Percentiles rank a stretch among this genome's conserved stretches.
Conservation (phyloP, 768 basidiomycete genomes). For the Kwoniella heveanensis region DNA sequence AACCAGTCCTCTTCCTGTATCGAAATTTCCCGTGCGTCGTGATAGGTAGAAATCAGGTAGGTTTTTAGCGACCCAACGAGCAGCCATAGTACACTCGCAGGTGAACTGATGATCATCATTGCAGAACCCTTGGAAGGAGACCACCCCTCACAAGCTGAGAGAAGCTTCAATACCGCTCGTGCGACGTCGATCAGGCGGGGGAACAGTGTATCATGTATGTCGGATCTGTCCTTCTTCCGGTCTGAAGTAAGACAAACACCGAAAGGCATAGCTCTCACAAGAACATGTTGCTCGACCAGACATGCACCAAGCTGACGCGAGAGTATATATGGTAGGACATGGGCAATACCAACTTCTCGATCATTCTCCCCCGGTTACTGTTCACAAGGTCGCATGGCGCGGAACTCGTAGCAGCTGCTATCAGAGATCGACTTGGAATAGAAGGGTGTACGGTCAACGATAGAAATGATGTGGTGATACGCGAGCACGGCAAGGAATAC, state of each 20-base stretch:
- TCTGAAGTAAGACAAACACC: too few species aligned
- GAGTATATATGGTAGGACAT: constrained; percentile 77
- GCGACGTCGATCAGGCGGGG: constrained; percentile 85
- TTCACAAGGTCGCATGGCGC: constrained; percentile 82
- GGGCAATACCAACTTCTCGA: constrained; percentile 96
- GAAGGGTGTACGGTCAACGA: constrained; percentile 75
- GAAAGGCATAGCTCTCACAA: too few species aligned
- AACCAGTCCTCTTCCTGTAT: constrained; percentile 81
- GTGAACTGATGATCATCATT: background rate
- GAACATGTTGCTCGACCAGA: too few species aligned
- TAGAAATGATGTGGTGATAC: constrained; percentile 86
- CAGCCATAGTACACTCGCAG: background rate
- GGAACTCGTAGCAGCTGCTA: constrained; percentile 72
- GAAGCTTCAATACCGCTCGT: constrained; percentile 70
- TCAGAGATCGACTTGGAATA: constrained; percentile 72
- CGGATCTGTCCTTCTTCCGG: background rate
- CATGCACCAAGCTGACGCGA: too few species aligned
- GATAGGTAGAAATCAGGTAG: constrained; percentile 80
- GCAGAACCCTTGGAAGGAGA: constrained; percentile 96
- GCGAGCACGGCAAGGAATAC: constrained; percentile 57
- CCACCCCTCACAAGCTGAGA: constrained; percentile 69
- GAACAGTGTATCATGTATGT: constrained; percentile 91
- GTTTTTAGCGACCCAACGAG: constrained; percentile 15
- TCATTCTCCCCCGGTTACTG: constrained; percentile 76
- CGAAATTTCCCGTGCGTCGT: constrained; percentile 85